These are phyloP conservation scores for Sugiyamaella chiloensis DNA, from an alignment of 805 yeast genomes.

Conservation along the genomic window DNA sequence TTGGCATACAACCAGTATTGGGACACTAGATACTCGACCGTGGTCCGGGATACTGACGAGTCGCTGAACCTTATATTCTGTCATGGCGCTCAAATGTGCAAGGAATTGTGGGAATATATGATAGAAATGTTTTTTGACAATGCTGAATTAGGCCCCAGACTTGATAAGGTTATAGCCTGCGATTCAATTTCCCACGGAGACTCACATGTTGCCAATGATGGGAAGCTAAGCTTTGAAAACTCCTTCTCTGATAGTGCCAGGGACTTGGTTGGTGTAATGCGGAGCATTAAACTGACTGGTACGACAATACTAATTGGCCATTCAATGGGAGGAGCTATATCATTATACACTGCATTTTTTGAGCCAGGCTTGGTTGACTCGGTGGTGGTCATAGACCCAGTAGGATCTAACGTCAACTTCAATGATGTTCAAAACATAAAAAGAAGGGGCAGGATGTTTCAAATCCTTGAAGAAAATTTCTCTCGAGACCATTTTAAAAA, in stretches of 20 bases:
- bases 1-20: conserved; percentile 49
- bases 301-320: conserved; percentile 58
- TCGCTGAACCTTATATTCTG: conserved; percentile 50
- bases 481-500: conserved; percentile 42
- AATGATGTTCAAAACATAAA: conserved; percentile 2
- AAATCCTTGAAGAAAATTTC: not conserved
- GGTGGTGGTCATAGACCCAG: conserved; percentile 59
- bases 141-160: conserved; percentile 21
- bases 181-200: conserved; percentile 71
- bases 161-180: conserved; percentile 44
- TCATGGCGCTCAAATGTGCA: conserved; percentile 64
- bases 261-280: conserved; percentile 46
- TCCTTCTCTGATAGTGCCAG: conserved; percentile 67
- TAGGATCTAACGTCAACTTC: conserved; percentile 35
- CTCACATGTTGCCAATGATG: conserved; percentile 53
- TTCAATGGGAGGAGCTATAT: conserved; percentile 66
- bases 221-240: conserved; percentile 52
- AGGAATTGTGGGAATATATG: conserved; percentile 59
- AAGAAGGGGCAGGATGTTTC: conserved; percentile 24
- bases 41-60: conserved; percentile 9
- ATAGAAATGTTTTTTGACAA: conserved; percentile 41
- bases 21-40: not conserved
- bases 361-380: conserved; percentile 54
- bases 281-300: conserved; percentile 36
- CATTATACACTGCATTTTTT: conserved; percentile 45